Evolutionary conservation across 202 grass and related monocot species (phyloP).

Genomic region (Dendrocalamus latiflorus): DNA sequence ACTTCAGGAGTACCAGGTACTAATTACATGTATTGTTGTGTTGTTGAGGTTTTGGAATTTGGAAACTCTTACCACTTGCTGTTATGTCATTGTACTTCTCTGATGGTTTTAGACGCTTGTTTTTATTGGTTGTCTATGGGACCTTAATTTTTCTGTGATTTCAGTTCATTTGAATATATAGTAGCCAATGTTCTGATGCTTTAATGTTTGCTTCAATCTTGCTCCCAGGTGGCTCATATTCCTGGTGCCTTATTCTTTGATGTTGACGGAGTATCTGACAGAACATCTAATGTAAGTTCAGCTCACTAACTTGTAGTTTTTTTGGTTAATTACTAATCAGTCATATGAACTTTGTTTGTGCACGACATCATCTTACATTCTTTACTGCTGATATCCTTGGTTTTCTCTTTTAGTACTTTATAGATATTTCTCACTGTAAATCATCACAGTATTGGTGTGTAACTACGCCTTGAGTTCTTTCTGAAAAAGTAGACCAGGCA

Average conservation of each 20-base stretch:
- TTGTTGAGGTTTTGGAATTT: background rate
- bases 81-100: background rate
- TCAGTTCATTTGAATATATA: background rate
- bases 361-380: background rate
- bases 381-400: background rate
- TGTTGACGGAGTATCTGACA: conserved; percentile 91
- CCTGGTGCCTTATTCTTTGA: conserved; percentile 89
- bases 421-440: background rate
- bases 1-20: conserved; percentile 92
- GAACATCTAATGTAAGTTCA: conserved; percentile 66
- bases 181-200: background rate
- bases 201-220: conserved; percentile 7
- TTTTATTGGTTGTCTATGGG: background rate
- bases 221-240: conserved; percentile 86
- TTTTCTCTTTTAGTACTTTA: background rate
- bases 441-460: background rate
- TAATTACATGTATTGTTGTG: background rate
- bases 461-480: background rate
- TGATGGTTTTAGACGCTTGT: background rate
- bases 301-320: background rate
- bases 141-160: background rate
- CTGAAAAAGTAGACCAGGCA: background rate
- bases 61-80: background rate
- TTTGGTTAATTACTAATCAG: background rate
- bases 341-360: background rate